A percentile compares a stretch with the other conserved stretches of the same genome.
Conservation (phyloP, 768 basidiomycete genomes). For the Mycena belliarum region DNA sequence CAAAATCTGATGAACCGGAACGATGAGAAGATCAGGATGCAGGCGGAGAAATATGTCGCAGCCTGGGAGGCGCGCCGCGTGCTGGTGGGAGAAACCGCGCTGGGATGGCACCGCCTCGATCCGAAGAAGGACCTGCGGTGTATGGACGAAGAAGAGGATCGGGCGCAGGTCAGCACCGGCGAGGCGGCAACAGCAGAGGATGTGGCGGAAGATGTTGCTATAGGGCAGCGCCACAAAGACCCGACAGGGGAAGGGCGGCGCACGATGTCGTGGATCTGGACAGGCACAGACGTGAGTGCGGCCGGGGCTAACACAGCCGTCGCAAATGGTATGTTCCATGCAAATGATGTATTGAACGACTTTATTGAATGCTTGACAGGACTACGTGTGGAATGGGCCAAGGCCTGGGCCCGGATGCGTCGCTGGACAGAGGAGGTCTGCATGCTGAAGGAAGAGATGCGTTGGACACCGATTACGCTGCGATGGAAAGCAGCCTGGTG, state of each 20-base stretch:
- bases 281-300: not conserved
- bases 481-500: not conserved
- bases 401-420: not conserved
- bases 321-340: no score
- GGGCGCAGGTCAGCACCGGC: not conserved
- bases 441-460: not conserved
- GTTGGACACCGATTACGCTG: not conserved
- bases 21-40: not conserved
- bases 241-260: not conserved
- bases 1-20: not conserved
- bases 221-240: not conserved
- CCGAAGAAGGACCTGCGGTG: conserved; percentile 1
- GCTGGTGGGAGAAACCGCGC: not conserved
- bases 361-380: not conserved
- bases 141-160: conserved; percentile 3
- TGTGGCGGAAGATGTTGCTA: not conserved
- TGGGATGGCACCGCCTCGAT: not conserved
- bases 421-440: conserved; percentile 1
- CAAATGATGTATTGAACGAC: not conserved
- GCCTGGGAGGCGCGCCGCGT: not conserved
- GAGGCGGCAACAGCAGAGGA: not conserved
- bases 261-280: not conserved
- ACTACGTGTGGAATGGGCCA: not conserved
- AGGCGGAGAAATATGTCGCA: not conserved
- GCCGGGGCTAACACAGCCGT: no score